Percentiles rank a stretch among this genome's conserved stretches.
These are phyloP conservation scores for Cocos nucifera DNA, from an alignment of 176 grass and related monocot genomes.

Conservation along the genomic window DNA sequence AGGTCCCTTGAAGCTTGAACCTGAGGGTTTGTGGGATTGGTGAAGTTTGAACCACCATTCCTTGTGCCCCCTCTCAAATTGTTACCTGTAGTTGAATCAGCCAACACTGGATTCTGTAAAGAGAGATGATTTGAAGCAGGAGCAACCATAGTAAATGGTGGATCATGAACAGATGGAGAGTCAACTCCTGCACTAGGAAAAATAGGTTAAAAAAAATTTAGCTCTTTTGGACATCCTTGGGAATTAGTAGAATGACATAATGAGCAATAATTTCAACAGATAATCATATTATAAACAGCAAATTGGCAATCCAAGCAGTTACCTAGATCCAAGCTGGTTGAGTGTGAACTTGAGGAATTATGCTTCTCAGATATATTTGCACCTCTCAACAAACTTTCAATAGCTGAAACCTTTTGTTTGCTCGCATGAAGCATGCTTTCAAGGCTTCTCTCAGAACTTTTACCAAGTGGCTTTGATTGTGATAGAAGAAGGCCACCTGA, in stretches of 20 bases:
- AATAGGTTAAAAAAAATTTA: constrained; percentile 29
- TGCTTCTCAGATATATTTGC: constrained; percentile 54
- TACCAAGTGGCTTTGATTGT: constrained; percentile 58
- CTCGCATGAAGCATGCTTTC: constrained; percentile 89
- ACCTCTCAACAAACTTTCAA: constrained; percentile 98
- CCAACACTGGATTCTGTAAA: constrained; percentile 46
- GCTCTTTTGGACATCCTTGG: too few relatives aligned
- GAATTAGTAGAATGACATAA: too few relatives aligned
- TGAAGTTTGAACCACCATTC: constrained; percentile 64
- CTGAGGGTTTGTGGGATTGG: constrained; percentile 46
- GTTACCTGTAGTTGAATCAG: constrained; percentile 58
- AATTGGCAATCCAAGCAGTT: constrained; percentile 31
- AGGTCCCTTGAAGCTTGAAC: constrained; percentile 41
- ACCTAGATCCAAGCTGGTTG: constrained; percentile 97
- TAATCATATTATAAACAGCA: not conserved
- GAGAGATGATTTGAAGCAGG: constrained; percentile 57
- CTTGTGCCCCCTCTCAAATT: constrained; percentile 36
- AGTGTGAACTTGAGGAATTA: constrained; percentile 52
- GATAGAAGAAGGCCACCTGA: constrained; percentile 51
- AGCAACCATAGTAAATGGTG: constrained; percentile 47
- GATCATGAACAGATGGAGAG: constrained; percentile 80
- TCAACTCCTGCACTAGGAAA: constrained; percentile 86
- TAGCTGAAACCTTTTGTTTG: constrained; percentile 98
- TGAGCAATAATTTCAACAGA: too few relatives aligned
- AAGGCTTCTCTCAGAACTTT: constrained; percentile 75